Evolutionary conservation across 1,284 basidiomycete genomes (phyloP), one percentile per base, ranked within the genome.

Genomic region (Peniophora sp.): DNA sequence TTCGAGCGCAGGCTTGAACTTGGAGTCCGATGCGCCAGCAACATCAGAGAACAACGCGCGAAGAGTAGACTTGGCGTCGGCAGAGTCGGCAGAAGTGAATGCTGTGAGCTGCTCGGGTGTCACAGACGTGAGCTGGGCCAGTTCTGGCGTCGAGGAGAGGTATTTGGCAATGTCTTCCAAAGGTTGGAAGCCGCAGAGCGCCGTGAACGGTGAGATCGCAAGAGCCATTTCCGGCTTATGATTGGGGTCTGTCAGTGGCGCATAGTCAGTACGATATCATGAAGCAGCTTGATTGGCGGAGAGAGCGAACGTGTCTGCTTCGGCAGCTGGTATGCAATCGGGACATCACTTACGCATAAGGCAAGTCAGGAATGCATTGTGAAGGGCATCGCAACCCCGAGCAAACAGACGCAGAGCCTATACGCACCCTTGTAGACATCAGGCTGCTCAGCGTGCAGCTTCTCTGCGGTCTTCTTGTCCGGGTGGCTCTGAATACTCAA

Each of bases 191-290:
- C 94, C 94, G 63, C 93, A 97, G 62, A 99, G 79, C 0, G 92
- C 97, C 36, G 76, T 76, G 73, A 99, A 99, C 6, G 86, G 81
- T 0, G 94, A 95, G 51, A 99, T 69, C 1, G 97, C 97, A 48
- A 99, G 80, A 11, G 95, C 94, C 92, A 99, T 97, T 67, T 99
- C 97, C 3, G 97, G 97, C 69, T 97, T 97, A 63, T 97, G 94
- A 62, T 97, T 97, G 12, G 83, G 78, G 67, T 97, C 92, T 92
- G 60, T 36, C 45, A 14, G 34, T 43, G 24, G 35, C 27, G 27
- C 12, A 45, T 20, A 23, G 18, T n/a, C 15, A 41, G 36, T 41
- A 50, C 27, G 11, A 42, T 32, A 32, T 24, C 27, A 32, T 32
- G 27, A 32, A 5, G 12, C 12, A 32, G 27, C 27, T 12, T 6